Evolutionary conservation across 2,329 filamentous ascomycete genomes (phyloP).

Genomic region (Curvularia verruculosa): DNA sequence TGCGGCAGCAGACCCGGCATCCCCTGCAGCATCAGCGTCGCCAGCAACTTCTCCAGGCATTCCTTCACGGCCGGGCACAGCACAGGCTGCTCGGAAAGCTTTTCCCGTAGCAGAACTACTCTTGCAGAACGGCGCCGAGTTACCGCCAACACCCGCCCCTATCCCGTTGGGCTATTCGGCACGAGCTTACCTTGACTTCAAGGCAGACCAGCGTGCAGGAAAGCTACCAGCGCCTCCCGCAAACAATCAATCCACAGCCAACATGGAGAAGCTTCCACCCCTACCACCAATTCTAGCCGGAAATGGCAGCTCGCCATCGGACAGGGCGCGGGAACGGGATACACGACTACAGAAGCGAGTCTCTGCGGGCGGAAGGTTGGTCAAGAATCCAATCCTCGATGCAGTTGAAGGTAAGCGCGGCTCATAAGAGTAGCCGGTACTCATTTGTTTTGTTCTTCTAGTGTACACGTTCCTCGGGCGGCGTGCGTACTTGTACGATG

Average conservation of each 20-base stretch:
- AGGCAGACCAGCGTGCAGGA: conserved; percentile 56
- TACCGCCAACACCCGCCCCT: conserved; percentile 75
- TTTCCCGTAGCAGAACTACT: conserved; percentile 92
- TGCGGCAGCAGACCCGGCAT: conserved; percentile 87
- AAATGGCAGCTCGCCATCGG: conserved; percentile 49
- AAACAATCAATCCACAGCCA: conserved; percentile 54
- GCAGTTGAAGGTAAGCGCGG: conserved; percentile 45
- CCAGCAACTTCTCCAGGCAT: conserved; percentile 54
- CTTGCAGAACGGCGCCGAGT: conserved; percentile 90
- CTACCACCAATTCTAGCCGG: conserved; percentile 60
- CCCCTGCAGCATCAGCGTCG: conserved; percentile 62
- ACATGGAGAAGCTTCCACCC: conserved; percentile 66
- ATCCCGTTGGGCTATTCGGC: conserved; percentile 84
- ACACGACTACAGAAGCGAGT: conserved; percentile 49
- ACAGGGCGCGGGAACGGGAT: conserved; percentile 47
- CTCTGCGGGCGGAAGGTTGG: conserved; percentile 50
- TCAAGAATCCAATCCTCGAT: conserved; percentile 41
- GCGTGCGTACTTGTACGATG: conserved; percentile 39
- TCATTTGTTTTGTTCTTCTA: conserved; percentile 40
- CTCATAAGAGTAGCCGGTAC: conserved; percentile 34
- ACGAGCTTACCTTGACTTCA: conserved; percentile 84
- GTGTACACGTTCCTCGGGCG: conserved; percentile 45
- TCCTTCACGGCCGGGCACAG: conserved; percentile 50
- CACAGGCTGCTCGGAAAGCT: conserved; percentile 54
- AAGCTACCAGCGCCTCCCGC: conserved; percentile 50